Evolutionary conservation across 768 basidiomycete genomes (phyloP).

Genomic region (Tulasnella sp.): DNA sequence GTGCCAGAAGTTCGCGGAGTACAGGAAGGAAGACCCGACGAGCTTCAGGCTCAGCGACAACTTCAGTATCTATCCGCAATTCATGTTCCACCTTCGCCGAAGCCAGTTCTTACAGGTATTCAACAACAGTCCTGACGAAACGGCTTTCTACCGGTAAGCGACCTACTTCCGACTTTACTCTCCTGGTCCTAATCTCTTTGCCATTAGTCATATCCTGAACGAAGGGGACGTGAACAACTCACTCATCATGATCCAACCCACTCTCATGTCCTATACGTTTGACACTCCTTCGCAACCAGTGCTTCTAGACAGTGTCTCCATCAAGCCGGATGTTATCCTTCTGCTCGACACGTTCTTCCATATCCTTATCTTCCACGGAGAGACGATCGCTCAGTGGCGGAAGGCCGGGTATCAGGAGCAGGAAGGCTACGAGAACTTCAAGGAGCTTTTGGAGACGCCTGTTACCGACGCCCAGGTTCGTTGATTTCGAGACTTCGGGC

Average conservation of each 20-base stretch:
- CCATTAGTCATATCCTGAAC: conserved; percentile 78
- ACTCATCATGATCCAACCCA: conserved; percentile 99
- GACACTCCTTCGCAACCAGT: conserved; percentile 91
- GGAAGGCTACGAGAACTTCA: conserved; percentile 98
- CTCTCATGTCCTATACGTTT: conserved; percentile 96
- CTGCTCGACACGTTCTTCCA: conserved; percentile 99
- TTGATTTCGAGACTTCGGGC: background rate
- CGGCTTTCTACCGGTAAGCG: conserved; percentile 88
- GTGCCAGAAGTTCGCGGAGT: conserved; percentile 99
- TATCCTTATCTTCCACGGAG: conserved; percentile 98
- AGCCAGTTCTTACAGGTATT: conserved; percentile 99
- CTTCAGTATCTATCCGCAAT: conserved; percentile 98
- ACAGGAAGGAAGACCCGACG: conserved; percentile 93
- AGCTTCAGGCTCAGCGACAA: conserved; percentile 92
- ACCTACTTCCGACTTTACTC: background rate
- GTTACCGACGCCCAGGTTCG: conserved; percentile 82
- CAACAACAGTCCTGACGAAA: conserved; percentile 99
- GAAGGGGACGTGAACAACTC: conserved; percentile 99
- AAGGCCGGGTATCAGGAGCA: conserved; percentile 98
- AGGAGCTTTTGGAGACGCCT: conserved; percentile 83
- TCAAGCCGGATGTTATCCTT: conserved; percentile 93
- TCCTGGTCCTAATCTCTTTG: background rate
- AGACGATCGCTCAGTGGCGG: conserved; percentile 94
- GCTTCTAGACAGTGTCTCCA: conserved; percentile 93
- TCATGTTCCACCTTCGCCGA: conserved; percentile 98